Percentiles rank a stretch among this genome's conserved stretches.
Conservation (phyloP, 2,329 filamentous ascomycete species). For the Penicillium sp. region DNA sequence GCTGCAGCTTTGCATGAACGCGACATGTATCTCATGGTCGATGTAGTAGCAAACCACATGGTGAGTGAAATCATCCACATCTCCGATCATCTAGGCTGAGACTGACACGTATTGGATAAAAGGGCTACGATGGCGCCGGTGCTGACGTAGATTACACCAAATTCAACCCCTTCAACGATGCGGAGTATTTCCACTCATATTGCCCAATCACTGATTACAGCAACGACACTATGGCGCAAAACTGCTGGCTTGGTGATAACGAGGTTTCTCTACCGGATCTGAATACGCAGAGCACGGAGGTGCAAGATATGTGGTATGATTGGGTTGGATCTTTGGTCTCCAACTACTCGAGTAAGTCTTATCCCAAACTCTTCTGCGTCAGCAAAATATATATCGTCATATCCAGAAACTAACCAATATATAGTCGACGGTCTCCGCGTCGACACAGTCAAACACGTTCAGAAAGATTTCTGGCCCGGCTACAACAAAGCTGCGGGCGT, state of each 20-base stretch:
- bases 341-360: constrained; percentile 53
- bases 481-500: constrained; percentile 46
- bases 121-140: constrained; percentile 50
- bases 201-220: constrained; percentile 57
- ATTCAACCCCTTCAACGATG: constrained; percentile 56
- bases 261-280: constrained; percentile 63
- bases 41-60: constrained; percentile 48
- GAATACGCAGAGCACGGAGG: constrained; percentile 53
- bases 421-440: constrained; percentile 54
- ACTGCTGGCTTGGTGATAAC: constrained; percentile 58
- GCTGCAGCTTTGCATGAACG: constrained; percentile 56
- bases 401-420: background rate
- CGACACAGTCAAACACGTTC: constrained; percentile 53
- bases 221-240: constrained; percentile 46
- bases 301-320: constrained; percentile 54
- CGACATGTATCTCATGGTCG: constrained; percentile 63
- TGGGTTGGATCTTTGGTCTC: constrained; percentile 52
- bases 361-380: no score
- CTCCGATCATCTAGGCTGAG: background rate
- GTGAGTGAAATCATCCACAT: background rate
- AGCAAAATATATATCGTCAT: background rate
- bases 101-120: constrained; percentile 10
- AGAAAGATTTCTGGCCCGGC: constrained; percentile 46
- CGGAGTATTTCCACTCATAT: constrained; percentile 60
- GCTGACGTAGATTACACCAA: constrained; percentile 54